Evolutionary conservation across 768 basidiomycete species (phyloP), one percentile per base, ranked within the genome.

Genomic region (Mycena epipterygia): DNA sequence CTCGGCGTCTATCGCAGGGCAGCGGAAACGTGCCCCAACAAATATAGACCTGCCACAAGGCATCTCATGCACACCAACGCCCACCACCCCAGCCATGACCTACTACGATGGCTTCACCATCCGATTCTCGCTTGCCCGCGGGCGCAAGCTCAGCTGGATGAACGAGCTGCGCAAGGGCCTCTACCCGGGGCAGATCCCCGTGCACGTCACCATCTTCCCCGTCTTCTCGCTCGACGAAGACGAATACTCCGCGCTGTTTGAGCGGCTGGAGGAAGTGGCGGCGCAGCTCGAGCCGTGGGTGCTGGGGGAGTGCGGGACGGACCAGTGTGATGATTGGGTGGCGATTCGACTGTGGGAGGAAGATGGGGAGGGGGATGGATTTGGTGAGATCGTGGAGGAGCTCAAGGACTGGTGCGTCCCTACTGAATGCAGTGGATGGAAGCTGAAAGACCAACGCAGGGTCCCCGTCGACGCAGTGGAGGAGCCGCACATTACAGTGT

Each of bases 121-220:
- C n/a, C 53, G 30, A 56, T 56, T 56, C 35, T 37, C 35, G n/a
- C 53, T 56, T 37, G 35, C 53, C 53, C 53, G 53, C 7, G 53
- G 53, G n/a, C 53, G 53, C 33, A 56, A 56, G 53, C 53, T 35
- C 33, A 56, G n/a, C 35, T 56, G 53, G 53, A 56, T 56, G 35
- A 56, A 56, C 53, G 53, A 56, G 33, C 53, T 56, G 12, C 53
- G 53, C 35, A 35, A 56, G 53, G 33, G 53, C 33, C 35, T 56
- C 33, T 56, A 56, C 35, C 53, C 53, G 21, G 33, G 35, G 53
- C 53, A 56, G 33, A 37, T 35, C 53, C 53, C 53, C n/a, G 44
- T 23, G 44, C 44, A 46, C n/a, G 44, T 46, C 44, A 46, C 44
- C n/a, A n/a, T 46, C 19, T 46, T 46, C 44, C n/a, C n/a, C n/a